These are phyloP conservation scores for Cordyceps pruinosa DNA, from an alignment of 2,329 filamentous ascomycete genomes.

Conservation along the genomic window DNA sequence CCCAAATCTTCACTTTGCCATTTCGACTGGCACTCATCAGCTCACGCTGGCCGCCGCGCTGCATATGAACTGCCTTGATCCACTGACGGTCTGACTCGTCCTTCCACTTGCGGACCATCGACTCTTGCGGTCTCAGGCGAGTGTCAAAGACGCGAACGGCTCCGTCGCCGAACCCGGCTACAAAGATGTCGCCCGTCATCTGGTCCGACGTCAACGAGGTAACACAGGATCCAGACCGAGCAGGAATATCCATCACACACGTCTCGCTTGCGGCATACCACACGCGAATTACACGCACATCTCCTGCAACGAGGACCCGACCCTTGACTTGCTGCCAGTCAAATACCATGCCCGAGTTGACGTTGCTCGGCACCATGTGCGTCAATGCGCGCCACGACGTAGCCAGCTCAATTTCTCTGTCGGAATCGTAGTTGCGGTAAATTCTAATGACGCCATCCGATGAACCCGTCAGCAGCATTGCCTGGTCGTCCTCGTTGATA, in stretches of 20 bases:
- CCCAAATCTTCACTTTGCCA: constrained; percentile 92
- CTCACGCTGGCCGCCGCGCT: constrained; percentile 88
- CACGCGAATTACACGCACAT: constrained; percentile 89
- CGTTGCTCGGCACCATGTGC: constrained; percentile 87
- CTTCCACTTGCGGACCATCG: constrained; percentile 96
- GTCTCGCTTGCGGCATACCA: constrained; percentile 95
- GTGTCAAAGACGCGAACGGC: constrained; percentile 93
- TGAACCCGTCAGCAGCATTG: constrained; percentile 87
- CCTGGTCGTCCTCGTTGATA: constrained; percentile 97
- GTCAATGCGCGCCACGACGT: constrained; percentile 88
- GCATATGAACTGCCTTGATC: constrained; percentile 95
- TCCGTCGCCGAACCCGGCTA: constrained; percentile 93
- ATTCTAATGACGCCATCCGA: constrained; percentile 92
- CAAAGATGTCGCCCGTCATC: constrained; percentile 93
- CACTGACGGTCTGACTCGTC: constrained; percentile 79
- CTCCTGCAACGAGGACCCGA: constrained; percentile 88
- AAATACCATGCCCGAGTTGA: constrained; percentile 92
- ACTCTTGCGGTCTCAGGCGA: constrained; percentile 71
- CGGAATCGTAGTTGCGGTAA: constrained; percentile 83
- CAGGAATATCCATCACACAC: constrained; percentile 88
- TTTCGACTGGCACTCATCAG: constrained; percentile 85
- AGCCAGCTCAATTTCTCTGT: constrained; percentile 71
- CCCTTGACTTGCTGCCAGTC: constrained; percentile 99
- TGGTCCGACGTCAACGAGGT: constrained; percentile 95
- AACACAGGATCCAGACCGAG: constrained; percentile 89